A percentile compares a stretch with the other conserved stretches of the same genome.
Conservation (phyloP, 2,329 filamentous ascomycete genomes). For the Fusarium cicatricum region DNA sequence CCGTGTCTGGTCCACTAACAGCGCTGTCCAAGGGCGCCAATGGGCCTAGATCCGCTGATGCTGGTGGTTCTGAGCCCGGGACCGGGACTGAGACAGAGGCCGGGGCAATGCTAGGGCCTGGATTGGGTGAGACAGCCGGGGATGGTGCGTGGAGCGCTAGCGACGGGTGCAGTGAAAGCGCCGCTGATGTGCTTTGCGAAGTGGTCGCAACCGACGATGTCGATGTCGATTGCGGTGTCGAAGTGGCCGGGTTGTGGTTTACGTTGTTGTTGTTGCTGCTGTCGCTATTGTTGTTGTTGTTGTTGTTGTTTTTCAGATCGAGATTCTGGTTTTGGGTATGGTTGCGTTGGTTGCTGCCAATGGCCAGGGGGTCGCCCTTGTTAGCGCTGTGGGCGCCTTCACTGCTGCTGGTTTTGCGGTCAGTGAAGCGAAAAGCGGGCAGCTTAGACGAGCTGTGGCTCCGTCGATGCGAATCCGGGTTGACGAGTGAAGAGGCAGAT, state of each 20-base stretch:
- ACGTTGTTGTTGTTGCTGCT: constrained; percentile 19
- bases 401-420: constrained; percentile 49
- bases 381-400: constrained; percentile 37
- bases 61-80: constrained; percentile 25
- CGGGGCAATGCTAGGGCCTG: constrained; percentile 31
- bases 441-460: constrained; percentile 64
- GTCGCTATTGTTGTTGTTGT: constrained; percentile 10
- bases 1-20: constrained; percentile 29
- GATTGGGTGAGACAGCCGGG: constrained; percentile 42
- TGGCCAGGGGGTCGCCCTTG: constrained; percentile 27
- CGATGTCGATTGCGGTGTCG: constrained; percentile 23
- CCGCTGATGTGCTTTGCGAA: constrained; percentile 35
- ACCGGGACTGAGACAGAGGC: constrained; percentile 31
- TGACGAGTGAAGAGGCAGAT: constrained; percentile 21
- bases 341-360: constrained; percentile 22
- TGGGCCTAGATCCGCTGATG: constrained; percentile 25
- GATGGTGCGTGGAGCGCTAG: constrained; percentile 29
- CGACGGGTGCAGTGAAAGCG: constrained; percentile 31
- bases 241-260: not conserved
- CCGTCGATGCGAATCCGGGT: constrained; percentile 58
- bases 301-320: constrained; percentile 31
- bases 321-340: constrained; percentile 25
- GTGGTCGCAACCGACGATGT: constrained; percentile 27
- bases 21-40: constrained; percentile 14
- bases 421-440: constrained; percentile 63